Evolutionary conservation across 148 eudicot genomes (phyloP), one percentile per base, ranked within the genome.

Genomic region (Persicaria maculosa): DNA sequence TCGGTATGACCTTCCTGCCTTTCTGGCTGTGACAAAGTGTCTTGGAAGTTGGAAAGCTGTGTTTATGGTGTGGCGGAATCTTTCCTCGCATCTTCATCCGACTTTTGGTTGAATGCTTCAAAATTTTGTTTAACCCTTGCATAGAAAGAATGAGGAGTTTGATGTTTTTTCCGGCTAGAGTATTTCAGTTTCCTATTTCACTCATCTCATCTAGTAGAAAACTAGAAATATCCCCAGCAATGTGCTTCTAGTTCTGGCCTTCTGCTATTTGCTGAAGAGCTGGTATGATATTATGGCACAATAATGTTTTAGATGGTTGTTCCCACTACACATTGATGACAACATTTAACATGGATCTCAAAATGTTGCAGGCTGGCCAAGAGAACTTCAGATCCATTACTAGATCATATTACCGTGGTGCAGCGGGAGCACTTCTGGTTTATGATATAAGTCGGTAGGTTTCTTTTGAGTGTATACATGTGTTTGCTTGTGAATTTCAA

Each of bases 311-410:
- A 25, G 44, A 7, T 62, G 44, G 44, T 31, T 62, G 68, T 11
- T 62, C 31, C 4, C 44, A 31, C 15, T 62, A 16, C 3, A 62
- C 20, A 25, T 62, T 25, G 44, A 14, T 22, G 1, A 25, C 31
- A 62, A 11, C 68, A 19, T 62, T 11, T 16, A 69, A 45, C 45
- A 6, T 72, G 45, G 75, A 73, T 36, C 12, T 52, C 17, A 10
- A 22, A 61, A 46, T 81, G 16, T 74, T 57, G 58, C 82, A 89
- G 93, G 93, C 93, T 75, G 93, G 93, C 31, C 93, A 89, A 78
- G 93, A 89, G 77, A 80, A 88, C 6, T 89, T 89, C 77, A 80
- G 93, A 76, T 89, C 93, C 76, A 89, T 89, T 77, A 86, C 92
- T 40, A 83, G 92, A 74, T 88, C 92, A 31, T 88, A 88, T 75